A percentile compares a stretch with the other conserved stretches of the same genome.
These are phyloP conservation scores for Pyrenula aspistea DNA, from an alignment of 495 filamentous ascomycete genomes.

Conservation along the genomic window DNA sequence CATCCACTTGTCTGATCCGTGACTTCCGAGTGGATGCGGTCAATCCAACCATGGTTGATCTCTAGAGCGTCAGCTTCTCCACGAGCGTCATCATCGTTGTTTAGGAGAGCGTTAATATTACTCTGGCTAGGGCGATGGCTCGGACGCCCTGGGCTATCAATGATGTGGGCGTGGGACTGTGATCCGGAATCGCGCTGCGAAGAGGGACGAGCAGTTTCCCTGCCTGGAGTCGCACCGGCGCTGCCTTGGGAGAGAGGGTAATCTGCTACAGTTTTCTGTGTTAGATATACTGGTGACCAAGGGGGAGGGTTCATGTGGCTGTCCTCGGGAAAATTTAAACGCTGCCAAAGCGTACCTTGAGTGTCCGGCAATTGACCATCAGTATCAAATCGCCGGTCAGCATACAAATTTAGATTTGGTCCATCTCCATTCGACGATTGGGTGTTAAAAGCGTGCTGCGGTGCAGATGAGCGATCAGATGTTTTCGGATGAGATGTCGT, in stretches of 20 bases:
- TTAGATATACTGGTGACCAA: not conserved
- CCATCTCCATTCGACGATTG: constrained; percentile 35
- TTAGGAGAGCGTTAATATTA: constrained; percentile 31
- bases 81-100: constrained; percentile 29
- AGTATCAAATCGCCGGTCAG: constrained; percentile 17
- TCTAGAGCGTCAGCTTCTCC: constrained; percentile 24
- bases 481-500: constrained; percentile 74
- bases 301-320: constrained; percentile 24
- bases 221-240: constrained; percentile 6
- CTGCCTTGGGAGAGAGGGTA: constrained; percentile 17
- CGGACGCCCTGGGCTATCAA: constrained; percentile 9
- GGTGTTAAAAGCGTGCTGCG: constrained; percentile 37
- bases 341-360: constrained; percentile 8
- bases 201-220: not conserved
- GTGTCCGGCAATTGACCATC: constrained; percentile 5
- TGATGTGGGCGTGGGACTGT: constrained; percentile 13
- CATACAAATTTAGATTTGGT: constrained; percentile 26
- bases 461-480: constrained; percentile 28
- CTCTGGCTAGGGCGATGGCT: constrained; percentile 17
- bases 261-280: constrained; percentile 4
- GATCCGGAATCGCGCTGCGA: constrained; percentile 11
- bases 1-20: constrained; percentile 60
- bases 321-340: constrained; percentile 22
- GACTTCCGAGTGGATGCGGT: constrained; percentile 44
- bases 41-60: constrained; percentile 42